Base-by-base conservation (phyloP, 306 rosid genomes). In the Trifolium pratense region DNA sequence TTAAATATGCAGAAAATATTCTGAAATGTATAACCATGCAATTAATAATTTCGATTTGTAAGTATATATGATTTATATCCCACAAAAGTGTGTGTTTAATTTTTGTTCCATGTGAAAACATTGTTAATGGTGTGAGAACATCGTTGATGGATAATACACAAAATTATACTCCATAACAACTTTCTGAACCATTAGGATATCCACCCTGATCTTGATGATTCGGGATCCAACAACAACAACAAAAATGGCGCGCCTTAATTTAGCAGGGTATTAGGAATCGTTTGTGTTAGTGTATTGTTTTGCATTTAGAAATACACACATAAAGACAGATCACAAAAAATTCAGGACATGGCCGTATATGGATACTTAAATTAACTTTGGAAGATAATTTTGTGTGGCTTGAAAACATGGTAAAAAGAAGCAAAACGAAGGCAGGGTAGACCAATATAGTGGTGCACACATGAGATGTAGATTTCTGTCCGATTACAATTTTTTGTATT, bases 401-500 rank as follows among this genome's bases (percentile, higher is more conserved):
- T 53, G 59, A 29, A 53, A 52, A 18, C 53, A 18, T 53, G 31
- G 60, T 53, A 53, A 9, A 52, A 52, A 52, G 59, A 52, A 52
- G 59, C 13, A 52, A 52, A 18, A 9, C 15, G 26, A 18, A 52
- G 59, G 14, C 59, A 52, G 11, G 59, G 59, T 18, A 52, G 66
- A 31, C 42, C 66, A 59, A 29, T 59, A 15, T 29, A 59, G 66
- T 59, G 18, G 40, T 59, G 2, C 40, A 31, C 65, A 59, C 66
- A 59, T 59, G 42, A 59, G 18, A 59, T 59, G 65, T 31, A 59
- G 40, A 29, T 59, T 29, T 57, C 3, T 57, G 63, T 57, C 37
- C n/a, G 63, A 57, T 57, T 25, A 57, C 18, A 57, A 13, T 13
- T 57, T 57, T 25, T 57, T 57, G 63, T 57, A 57, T 57, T 57